phyloP scores from a whole-genome alignment of 1,284 basidiomycete species.

The Cryptococcus amylolentus region DNA sequence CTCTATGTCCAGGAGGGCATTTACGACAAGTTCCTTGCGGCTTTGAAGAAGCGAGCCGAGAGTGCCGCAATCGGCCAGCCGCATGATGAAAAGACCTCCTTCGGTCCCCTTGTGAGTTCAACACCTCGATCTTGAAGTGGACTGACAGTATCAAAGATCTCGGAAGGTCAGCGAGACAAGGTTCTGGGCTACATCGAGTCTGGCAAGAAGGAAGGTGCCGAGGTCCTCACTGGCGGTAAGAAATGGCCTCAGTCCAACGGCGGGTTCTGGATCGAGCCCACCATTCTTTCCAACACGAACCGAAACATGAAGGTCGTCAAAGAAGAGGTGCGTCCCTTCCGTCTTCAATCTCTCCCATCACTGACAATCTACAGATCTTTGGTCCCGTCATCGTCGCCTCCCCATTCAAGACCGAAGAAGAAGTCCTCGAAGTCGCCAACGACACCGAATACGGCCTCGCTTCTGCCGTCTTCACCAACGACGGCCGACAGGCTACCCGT shows the following conservation, averaged over 20 bases:
- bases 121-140: background rate
- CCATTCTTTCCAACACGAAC: slow-evolving; percentile 75
- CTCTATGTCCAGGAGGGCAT: slow-evolving; percentile 73
- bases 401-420: slow-evolving; percentile 70
- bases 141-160: slow-evolving; percentile 63
- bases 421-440: slow-evolving; percentile 75
- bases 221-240: slow-evolving; percentile 69
- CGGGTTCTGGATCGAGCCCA: slow-evolving; percentile 59
- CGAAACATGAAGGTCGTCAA: slow-evolving; percentile 79
- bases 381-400: slow-evolving; percentile 56
- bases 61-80: background rate
- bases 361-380: slow-evolving; percentile 58
- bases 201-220: slow-evolving; percentile 82
- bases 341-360: too few relatives aligned
- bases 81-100: slow-evolving; percentile 3
- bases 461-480: slow-evolving; percentile 77
- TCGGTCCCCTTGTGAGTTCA: background rate
- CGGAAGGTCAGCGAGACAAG: slow-evolving; percentile 54
- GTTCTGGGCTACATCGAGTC: slow-evolving; percentile 85
- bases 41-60: slow-evolving; percentile 19
- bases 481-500: slow-evolving; percentile 70
- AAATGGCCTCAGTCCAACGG: slow-evolving; percentile 60
- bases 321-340: slow-evolving; percentile 60
- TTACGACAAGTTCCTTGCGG: slow-evolving; percentile 54
- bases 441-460: slow-evolving; percentile 82